Evolutionary conservation across 2,329 filamentous ascomycete species (phyloP).

Genomic region (Sporothrix sp.): DNA sequence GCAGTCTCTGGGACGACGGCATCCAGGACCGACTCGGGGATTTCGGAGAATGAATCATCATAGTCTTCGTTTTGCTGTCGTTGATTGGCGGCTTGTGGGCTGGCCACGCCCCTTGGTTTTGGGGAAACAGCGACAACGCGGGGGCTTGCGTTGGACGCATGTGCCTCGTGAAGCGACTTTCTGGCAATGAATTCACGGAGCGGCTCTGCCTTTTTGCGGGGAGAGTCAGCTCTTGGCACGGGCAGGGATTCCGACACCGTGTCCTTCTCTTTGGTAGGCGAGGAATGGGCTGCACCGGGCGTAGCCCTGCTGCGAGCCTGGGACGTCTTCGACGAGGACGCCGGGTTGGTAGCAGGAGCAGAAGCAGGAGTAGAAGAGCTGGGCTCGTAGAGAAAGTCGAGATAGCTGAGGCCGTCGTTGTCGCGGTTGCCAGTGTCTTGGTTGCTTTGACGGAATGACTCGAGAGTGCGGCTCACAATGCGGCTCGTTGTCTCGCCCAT

Average conservation of each 20-base stretch:
- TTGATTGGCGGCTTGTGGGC: slow-evolving; percentile 18
- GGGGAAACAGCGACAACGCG: not conserved
- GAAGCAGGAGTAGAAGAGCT: not conserved
- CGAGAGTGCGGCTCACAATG: slow-evolving; percentile 47
- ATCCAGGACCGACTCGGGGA: slow-evolving; percentile 40
- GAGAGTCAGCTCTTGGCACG: slow-evolving; percentile 1
- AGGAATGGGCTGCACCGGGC: not conserved
- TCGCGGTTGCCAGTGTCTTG: not conserved
- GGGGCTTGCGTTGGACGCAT: not conserved
- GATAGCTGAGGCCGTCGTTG: slow-evolving; percentile 9
- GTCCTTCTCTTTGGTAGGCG: not conserved
- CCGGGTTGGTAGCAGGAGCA: not conserved
- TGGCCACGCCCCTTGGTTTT: not conserved
- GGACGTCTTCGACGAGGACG: not conserved
- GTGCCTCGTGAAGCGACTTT: slow-evolving; percentile 13
- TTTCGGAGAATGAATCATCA: slow-evolving; percentile 49
- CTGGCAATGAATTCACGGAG: slow-evolving; percentile 13
- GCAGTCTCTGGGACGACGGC: slow-evolving; percentile 34
- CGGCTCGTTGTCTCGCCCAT: slow-evolving; percentile 47
- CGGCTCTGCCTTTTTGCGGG: slow-evolving; percentile 13
- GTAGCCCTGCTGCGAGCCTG: not conserved
- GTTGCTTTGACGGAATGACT: slow-evolving; percentile 35
- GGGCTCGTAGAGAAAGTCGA: slow-evolving; percentile 14
- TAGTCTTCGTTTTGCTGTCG: slow-evolving; percentile 23
- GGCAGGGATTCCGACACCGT: not conserved